Evolutionary conservation across 306 rosid genomes (phyloP), one percentile per base, ranked within the genome.

Genomic region (Prunus mira): DNA sequence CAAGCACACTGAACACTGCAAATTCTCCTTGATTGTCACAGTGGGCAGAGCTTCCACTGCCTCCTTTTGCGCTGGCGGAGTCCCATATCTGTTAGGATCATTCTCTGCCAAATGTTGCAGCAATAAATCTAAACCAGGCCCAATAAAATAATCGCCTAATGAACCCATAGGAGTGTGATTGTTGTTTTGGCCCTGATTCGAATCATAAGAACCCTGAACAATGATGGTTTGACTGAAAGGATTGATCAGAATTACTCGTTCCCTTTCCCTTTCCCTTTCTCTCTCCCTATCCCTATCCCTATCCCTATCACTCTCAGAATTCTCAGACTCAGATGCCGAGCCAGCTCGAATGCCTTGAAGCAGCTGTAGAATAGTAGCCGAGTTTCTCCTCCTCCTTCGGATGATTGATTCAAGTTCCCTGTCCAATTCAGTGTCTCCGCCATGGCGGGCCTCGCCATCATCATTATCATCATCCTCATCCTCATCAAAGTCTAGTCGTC

Each of bases 91-190:
- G 45, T 88, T 92, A 14, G 92, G 96, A 79, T 92, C 96, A 83
- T 92, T 92, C 84, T 87, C 96, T 6, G 92, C 91, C 87, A 92
- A 78, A 82, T 90, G 96, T 76, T 92, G 93, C 82, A 90, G 79
- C 82, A 92, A 71, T 66, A 90, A 22, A 79, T 92, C 96, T 76
- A 90, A 81, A 66, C 96, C 96, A 61, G 91, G 93, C 46, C 93
- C 93, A 34, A 88, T 58, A 32, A 88, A 90, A 74, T 88, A 92
- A 81, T 90, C 96, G 41, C 97, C 92, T 24, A 92, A 67, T 43
- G 97, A 87, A 0, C 97, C 89, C 20, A 85, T 81, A 56, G 86
- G 69, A 57, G 67, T 81, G 56, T 80, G 86, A 67, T 65, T 80
- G 63, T 83, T 91, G 56, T 69, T 70, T 62, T 82, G 84, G 70